A percentile compares a stretch with the other conserved stretches of the same genome.
Evolutionary conservation across 257 asterid species (phyloP).

Genomic region (Penstemon eatonii): DNA sequence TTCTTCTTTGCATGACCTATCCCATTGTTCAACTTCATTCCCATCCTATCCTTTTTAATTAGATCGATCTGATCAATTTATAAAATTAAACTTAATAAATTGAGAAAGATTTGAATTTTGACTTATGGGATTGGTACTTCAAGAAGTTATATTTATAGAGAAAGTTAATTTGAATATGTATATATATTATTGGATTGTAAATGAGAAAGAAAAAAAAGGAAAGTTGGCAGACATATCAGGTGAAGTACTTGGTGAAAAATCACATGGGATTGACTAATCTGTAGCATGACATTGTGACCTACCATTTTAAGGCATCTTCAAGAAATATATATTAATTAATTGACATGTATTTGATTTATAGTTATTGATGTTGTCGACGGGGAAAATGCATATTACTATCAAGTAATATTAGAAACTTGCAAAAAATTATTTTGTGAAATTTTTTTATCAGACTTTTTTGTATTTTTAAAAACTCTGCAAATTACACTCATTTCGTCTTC

Average conservation of each 20-base stretch:
- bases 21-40: slow-evolving; percentile 37
- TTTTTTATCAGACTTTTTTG: too few species aligned
- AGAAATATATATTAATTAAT: too few species aligned
- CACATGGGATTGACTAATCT: slow-evolving; percentile 76
- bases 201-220: not conserved
- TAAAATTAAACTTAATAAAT: too few species aligned
- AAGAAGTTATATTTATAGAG: slow-evolving; percentile 6
- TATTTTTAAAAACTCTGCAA: too few species aligned
- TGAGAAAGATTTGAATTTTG: not conserved
- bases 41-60: slow-evolving; percentile 32
- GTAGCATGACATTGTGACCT: slow-evolving; percentile 56
- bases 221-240: slow-evolving; percentile 45
- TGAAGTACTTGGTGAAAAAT: slow-evolving; percentile 40
- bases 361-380: too few species aligned
- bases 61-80: too few species aligned
- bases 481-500: too few species aligned
- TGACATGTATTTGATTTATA: too few species aligned
- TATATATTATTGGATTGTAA: not conserved
- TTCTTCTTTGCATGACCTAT: slow-evolving; percentile 61
- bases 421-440: too few species aligned
- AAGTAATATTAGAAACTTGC: too few species aligned
- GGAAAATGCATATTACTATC: too few species aligned
- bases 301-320: slow-evolving; percentile 44
- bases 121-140: not conserved
- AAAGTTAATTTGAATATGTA: too few species aligned